A percentile compares a stretch with the other conserved stretches of the same genome.
phyloP scores from a whole-genome alignment of 805 yeast genomes.

The Jamesozyma lodderae region DNA sequence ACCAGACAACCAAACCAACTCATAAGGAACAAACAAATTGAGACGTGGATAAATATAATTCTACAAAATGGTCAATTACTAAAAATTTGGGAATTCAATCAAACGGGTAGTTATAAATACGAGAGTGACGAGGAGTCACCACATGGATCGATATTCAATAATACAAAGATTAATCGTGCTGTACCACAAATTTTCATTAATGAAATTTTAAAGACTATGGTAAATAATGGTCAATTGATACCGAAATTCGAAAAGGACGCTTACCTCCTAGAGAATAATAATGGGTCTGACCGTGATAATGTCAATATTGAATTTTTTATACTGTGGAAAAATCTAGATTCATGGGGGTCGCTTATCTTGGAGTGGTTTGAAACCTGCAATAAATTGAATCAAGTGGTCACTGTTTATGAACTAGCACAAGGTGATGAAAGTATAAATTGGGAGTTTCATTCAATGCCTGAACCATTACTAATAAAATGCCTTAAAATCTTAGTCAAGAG shows the following conservation, averaged over 20 bases:
- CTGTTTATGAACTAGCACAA: conserved; percentile 68
- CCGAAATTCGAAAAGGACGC: conserved; percentile 24
- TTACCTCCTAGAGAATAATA: not conserved
- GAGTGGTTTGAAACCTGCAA: conserved; percentile 75
- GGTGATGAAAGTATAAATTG: conserved; percentile 50
- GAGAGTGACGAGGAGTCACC: not conserved
- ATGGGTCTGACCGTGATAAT: too few species aligned
- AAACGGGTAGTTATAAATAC: conserved; percentile 19
- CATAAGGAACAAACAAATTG: conserved; percentile 65
- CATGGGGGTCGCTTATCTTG: conserved; percentile 54
- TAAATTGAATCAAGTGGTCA: conserved; percentile 65
- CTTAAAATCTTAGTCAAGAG: conserved; percentile 51
- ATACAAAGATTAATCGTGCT: conserved; percentile 41
- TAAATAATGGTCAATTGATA: conserved; percentile 47
- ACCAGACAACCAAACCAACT: conserved; percentile 81
- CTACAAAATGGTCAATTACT: conserved; percentile 49
- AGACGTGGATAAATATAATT: conserved; percentile 67
- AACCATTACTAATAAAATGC: conserved; percentile 42
- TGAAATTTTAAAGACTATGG: conserved; percentile 51
- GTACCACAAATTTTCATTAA: conserved; percentile 46
- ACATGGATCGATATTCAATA: conserved; percentile 37
- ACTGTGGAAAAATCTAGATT: conserved; percentile 60
- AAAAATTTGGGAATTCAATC: conserved; percentile 44
- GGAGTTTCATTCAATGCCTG: conserved; percentile 57
- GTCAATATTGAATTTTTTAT: conserved; percentile 33